Base-by-base conservation (phyloP, 1,284 basidiomycete species). In the Sporisorium iseilematis-ciliati region DNA sequence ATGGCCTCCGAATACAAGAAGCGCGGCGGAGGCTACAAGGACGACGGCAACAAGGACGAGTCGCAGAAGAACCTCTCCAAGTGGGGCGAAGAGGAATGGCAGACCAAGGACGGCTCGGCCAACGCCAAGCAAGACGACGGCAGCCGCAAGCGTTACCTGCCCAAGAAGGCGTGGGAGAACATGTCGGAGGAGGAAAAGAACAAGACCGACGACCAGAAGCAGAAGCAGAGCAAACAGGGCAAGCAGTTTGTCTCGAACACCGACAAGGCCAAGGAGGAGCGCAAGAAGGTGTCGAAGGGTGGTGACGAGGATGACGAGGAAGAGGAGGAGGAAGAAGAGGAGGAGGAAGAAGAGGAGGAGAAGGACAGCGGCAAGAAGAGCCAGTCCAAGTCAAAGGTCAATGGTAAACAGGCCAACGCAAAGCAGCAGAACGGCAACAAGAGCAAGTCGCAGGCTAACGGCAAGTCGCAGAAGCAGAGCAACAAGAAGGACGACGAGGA, bases 101-200 rank as follows among this genome's bases (percentile, higher is more conserved):
- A 74, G 63, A 74, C 71, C 55, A 74, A 74, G 38, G 71, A 74
- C 21, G 71, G 66, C 16, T 69, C 62, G 2, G 71, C 46, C 29
- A 58, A 65, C n/a, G 71, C 65, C 62, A 74, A 74, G 56, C 58
- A 74, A 42, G 35, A 61, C 4, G 66, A 74, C 31, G 66, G 71
- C 18, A 74, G 57, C 43, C 50, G 58, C n/a, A 62, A 74, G 66
- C 46, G 71, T 0, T 74, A 74, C 49, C 45, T 74, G 51, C 66
- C 71, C 66, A 74, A 74, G 55, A 62, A 74, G 65, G 71, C 71
- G 23, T 74, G 71, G 71, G 71, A 74, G 56, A 69, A 74, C 62
- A 74, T 74, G 71, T 62, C 55, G 10, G 71, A 74, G 45, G 33
- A 74, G 45, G 71, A 74, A 21, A 69, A 74, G 71, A 65, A 68